Evolutionary conservation across 148 eudicot species (phyloP).

Genomic region (Rhododendron mucronatum): DNA sequence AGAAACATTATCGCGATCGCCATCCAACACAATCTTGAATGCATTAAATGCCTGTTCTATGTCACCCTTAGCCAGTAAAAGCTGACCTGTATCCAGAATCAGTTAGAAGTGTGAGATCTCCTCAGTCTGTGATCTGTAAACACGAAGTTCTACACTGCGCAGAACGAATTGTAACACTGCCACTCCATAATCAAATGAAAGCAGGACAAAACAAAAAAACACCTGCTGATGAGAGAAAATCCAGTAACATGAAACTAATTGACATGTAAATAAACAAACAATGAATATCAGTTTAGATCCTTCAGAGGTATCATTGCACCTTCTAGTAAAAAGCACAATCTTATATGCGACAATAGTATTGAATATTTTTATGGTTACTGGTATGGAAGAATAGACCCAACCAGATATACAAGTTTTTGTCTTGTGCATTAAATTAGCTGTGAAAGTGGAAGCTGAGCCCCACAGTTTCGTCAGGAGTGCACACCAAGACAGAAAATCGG

Average conservation of each 20-base stretch:
- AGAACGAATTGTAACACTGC: not conserved
- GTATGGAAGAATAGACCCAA: no score
- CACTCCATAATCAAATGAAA: slow-evolving; percentile 2
- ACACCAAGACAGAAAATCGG: not conserved
- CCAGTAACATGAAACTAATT: not conserved
- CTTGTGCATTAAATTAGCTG: not conserved
- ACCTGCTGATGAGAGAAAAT: not conserved
- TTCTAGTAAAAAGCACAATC: not conserved
- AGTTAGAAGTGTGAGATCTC: not conserved
- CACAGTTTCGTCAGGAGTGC: not conserved
- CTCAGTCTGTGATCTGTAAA: not conserved
- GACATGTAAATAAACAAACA: not conserved
- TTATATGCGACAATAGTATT: not conserved
- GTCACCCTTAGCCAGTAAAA: slow-evolving; percentile 88
- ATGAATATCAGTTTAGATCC: not conserved
- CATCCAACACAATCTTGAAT: slow-evolving; percentile 90
- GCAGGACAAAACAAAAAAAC: not conserved
- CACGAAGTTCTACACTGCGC: not conserved
- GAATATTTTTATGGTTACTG: not conserved
- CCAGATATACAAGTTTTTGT: no score
- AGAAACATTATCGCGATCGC: slow-evolving; percentile 83
- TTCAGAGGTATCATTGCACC: not conserved
- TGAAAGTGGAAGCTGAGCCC: not conserved
- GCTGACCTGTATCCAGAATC: slow-evolving; percentile 62
- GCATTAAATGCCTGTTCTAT: slow-evolving; percentile 78